Evolutionary conservation across 139 green algal species (phyloP).

Genomic region (Coelastrella sp.): DNA sequence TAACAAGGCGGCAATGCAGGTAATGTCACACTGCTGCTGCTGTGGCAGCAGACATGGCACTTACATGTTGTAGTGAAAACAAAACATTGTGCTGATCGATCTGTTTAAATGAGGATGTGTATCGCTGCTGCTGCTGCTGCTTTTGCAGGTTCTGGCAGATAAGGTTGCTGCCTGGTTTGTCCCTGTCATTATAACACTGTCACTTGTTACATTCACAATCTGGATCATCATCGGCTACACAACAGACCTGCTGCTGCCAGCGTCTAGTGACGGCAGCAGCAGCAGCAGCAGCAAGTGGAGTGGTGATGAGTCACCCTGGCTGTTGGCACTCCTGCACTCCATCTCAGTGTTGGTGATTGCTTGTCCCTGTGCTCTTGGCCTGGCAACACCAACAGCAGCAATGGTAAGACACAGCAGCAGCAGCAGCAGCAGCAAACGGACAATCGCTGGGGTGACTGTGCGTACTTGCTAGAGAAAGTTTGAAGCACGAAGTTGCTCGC

Average conservation of each 20-base stretch:
- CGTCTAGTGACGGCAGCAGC: not conserved
- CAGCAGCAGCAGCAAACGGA: no score
- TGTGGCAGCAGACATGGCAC: no score
- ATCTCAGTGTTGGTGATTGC: conserved; percentile 88
- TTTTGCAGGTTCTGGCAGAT: conserved; percentile 80
- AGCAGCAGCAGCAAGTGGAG: not conserved
- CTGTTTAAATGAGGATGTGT: no score
- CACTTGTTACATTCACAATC: conserved; percentile 3
- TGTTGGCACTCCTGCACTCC: conserved; percentile 22
- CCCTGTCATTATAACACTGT: conserved; percentile 77
- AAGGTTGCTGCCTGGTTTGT: conserved; percentile 91
- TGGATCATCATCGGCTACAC: conserved; percentile 48
- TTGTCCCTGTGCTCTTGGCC: conserved; percentile 95
- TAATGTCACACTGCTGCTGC: not conserved
- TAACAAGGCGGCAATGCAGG: conserved; percentile 95
- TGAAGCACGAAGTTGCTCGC: no score
- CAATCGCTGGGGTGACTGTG: not conserved
- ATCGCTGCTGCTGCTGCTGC: not conserved
- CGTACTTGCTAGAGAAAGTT: not conserved
- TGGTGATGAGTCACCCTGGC: not conserved
- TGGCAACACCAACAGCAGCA: conserved; percentile 96
- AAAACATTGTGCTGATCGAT: no score
- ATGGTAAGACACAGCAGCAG: conserved; percentile 62
- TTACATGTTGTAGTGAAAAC: no score
- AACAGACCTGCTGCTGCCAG: not conserved